These are phyloP conservation scores for Gymnopilus junonius DNA, from an alignment of 768 basidiomycete genomes.

Conservation along the genomic window DNA sequence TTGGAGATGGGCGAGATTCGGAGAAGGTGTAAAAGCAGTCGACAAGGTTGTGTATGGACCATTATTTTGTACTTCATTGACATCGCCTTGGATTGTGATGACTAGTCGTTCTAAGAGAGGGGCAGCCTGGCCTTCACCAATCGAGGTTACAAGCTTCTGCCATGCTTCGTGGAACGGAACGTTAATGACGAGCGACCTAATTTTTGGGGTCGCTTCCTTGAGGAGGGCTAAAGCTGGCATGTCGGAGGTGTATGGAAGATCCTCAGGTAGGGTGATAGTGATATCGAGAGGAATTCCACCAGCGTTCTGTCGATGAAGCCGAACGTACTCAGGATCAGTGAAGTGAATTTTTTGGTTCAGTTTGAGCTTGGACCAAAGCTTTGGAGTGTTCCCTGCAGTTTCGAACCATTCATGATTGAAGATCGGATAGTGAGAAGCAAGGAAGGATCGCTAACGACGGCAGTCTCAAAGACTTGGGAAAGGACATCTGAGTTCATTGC, in stretches of 20 bases:
- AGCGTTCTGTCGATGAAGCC: background rate
- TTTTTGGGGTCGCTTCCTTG: background rate
- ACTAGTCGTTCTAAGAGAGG: background rate
- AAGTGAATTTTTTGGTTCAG: background rate
- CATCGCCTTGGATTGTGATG: background rate
- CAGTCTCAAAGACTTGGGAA: background rate
- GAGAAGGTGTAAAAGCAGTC: slow-evolving; percentile 6
- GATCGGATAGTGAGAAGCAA: background rate
- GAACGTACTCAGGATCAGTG: background rate
- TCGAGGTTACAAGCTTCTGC: background rate
- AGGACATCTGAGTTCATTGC: background rate
- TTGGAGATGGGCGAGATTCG: background rate
- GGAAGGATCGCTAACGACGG: background rate
- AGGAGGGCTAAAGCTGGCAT: background rate
- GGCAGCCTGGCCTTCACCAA: slow-evolving; percentile 9
- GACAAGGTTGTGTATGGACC: background rate
- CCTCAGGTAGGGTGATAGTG: slow-evolving; percentile 1
- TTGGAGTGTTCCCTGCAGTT: background rate
- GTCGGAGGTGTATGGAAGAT: background rate
- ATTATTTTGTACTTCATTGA: background rate
- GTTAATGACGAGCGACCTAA: background rate
- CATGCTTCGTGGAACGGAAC: background rate
- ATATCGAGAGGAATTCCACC: slow-evolving; percentile 8
- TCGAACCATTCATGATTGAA: background rate
- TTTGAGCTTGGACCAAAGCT: background rate